phyloP scores from a whole-genome alignment of 495 filamentous ascomycete genomes.

The Aspergillus kassunensis region DNA sequence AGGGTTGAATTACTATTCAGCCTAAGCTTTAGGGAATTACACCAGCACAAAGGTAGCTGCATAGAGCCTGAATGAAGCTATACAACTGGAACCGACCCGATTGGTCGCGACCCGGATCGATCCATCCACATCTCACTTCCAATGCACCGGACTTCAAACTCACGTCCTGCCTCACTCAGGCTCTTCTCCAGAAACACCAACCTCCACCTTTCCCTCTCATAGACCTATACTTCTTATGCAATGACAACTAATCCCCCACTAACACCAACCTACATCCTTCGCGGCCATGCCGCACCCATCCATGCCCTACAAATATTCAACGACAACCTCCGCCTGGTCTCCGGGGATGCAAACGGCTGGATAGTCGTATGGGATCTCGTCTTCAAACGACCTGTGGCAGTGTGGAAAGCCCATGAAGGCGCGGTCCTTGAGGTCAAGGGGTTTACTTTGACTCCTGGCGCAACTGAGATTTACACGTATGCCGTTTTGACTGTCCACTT shows the following conservation, averaged over 20 bases:
- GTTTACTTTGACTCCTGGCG: slow-evolving; percentile 31
- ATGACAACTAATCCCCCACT: slow-evolving; percentile 41
- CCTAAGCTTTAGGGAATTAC: too few species aligned
- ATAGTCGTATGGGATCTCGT: slow-evolving; percentile 80
- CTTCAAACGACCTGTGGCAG: slow-evolving; percentile 74
- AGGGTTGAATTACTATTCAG: too few species aligned
- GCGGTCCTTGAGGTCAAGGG: slow-evolving; percentile 75
- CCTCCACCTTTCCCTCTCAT: too few species aligned
- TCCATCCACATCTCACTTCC: too few species aligned
- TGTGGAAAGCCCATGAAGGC: slow-evolving; percentile 83
- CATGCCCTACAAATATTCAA: slow-evolving; percentile 73
- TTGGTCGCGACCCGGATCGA: too few species aligned
- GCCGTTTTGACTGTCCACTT: slow-evolving; percentile 28
- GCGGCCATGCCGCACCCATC: slow-evolving; percentile 79
- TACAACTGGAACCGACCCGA: too few species aligned
- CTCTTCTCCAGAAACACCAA: too few species aligned
- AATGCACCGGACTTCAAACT: too few species aligned
- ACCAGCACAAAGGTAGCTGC: too few species aligned
- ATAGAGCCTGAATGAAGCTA: too few species aligned
- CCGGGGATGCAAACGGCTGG: slow-evolving; percentile 89
- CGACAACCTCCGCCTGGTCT: slow-evolving; percentile 70
- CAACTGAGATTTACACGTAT: slow-evolving; percentile 67
- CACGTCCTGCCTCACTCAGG: too few species aligned
- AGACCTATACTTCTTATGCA: too few species aligned
- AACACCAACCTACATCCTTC: slow-evolving; percentile 79